Percentiles rank a stretch among this genome's conserved stretches.
Conservation (phyloP, 1,139 yeast genomes). For the Saccharomyces pastorianus region DNA sequence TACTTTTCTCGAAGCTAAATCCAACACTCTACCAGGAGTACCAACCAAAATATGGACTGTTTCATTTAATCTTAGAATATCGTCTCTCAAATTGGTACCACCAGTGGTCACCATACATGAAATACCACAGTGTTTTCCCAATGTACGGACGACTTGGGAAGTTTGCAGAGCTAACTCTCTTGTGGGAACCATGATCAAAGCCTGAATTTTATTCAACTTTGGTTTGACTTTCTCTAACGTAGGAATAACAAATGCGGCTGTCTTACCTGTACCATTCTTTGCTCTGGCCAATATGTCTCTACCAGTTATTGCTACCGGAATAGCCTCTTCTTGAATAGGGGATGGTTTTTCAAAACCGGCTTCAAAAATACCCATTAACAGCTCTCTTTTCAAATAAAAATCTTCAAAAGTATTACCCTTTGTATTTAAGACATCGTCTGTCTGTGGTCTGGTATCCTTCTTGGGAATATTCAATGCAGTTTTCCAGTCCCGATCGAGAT, state of each 20-base stretch:
- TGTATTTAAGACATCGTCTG: constrained; percentile 90
- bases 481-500: constrained; percentile 49
- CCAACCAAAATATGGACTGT: constrained; percentile 89
- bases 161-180: constrained; percentile 96
- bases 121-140: constrained; percentile 86
- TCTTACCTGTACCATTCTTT: constrained; percentile 96
- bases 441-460: constrained; percentile 86
- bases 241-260: constrained; percentile 92
- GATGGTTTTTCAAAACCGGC: constrained; percentile 98
- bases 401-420: constrained; percentile 91
- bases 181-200: constrained; percentile 82
- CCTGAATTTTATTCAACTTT: constrained; percentile 76
- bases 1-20: constrained; percentile 78
- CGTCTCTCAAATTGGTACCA: constrained; percentile 92
- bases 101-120: constrained; percentile 99
- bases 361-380: constrained; percentile 96
- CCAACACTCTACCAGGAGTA: constrained; percentile 95
- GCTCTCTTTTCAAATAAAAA: constrained; percentile 81
- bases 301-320: constrained; percentile 92
- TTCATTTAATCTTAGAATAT: constrained; percentile 83
- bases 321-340: constrained; percentile 96
- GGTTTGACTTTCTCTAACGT: constrained; percentile 80
- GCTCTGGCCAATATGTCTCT: constrained; percentile 97
- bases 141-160: constrained; percentile 93
- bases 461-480: constrained; percentile 62